Base-by-base conservation (phyloP, 2,329 filamentous ascomycete species). In the Calonectria pseudoturangicola region DNA sequence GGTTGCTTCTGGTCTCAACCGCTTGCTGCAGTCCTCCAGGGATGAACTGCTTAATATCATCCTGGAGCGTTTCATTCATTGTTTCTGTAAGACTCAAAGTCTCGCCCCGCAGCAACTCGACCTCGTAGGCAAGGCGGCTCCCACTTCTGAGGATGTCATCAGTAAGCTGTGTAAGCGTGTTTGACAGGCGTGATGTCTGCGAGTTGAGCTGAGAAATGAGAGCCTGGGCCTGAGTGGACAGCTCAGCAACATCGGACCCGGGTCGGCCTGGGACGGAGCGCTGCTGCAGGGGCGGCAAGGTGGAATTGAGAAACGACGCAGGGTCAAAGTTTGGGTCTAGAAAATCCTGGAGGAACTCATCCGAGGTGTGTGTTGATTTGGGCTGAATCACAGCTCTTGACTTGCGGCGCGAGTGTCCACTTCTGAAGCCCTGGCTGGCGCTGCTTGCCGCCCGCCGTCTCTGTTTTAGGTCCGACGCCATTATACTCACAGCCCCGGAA, bases 91-190 rank as follows among this genome's bases (percentile, higher is more conserved):
- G 86, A n/a, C 93, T 90, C 58, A 95, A 85, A 2, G 95, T 94
- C 84, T 98, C 96, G 74, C 96, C 96, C n/a, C 95, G 91, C 62
- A 98, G 85, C 21, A 98, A 90, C 84, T 98, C 96, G 25, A 98
- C 96, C 84, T 98, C 95, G 81, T 99, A 99, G 25, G 96, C 95
- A 70, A 99, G 87, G 4, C 96, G 90, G 75, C 94, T 95, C 30
- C 96, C 95, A 80, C 95, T 96, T 70, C 97, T 91, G 74, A 99
- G 85, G 75, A 99, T 98, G 77, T 98, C 97, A 83, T 99, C 96
- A 13, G 97, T 98, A 72, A 98, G 88, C 80, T 96, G 93, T 39
- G 95, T 98, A 71, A 99, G 89, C 56, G 92, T 94, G 67, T 89
- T 92, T 16, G 95, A 95, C 9, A 98, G 87, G 56, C 95, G 91